Percentiles rank a stretch among this genome's conserved stretches.
Conservation (phyloP, 306 rosid species). For the Dryas alaskensis region DNA sequence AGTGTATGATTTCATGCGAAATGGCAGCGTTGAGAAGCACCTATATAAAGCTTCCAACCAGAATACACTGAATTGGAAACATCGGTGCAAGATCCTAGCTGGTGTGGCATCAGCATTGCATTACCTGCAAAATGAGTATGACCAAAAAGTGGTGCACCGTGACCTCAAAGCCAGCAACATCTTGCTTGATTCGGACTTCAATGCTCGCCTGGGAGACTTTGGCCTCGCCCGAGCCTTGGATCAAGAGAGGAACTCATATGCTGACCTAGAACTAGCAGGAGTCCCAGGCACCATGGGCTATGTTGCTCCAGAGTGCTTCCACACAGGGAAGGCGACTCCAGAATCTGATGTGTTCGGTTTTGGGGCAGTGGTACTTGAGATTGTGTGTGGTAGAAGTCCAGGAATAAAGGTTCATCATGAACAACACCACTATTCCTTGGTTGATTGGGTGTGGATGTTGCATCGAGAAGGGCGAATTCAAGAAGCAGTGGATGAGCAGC, state of each 20-base stretch:
- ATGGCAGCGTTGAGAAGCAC: slow-evolving; percentile 48
- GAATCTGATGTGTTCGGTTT: slow-evolving; percentile 53
- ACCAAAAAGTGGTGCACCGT: slow-evolving; percentile 46
- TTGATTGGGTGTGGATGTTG: slow-evolving; percentile 56
- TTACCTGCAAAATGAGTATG: slow-evolving; percentile 46
- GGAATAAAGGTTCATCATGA: slow-evolving; percentile 23
- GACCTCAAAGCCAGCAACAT: slow-evolving; percentile 51
- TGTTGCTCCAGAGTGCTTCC: slow-evolving; percentile 60
- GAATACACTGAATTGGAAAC: slow-evolving; percentile 34
- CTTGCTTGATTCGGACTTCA: slow-evolving; percentile 39
- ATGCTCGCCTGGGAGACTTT: slow-evolving; percentile 51
- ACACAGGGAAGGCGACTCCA: slow-evolving; percentile 48
- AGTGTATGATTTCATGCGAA: slow-evolving; percentile 50
- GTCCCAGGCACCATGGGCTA: slow-evolving; percentile 54
- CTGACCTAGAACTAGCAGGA: slow-evolving; percentile 39
- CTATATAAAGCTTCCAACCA: slow-evolving; percentile 21
- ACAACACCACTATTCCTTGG: slow-evolving; percentile 24
- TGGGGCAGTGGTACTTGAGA: slow-evolving; percentile 54
- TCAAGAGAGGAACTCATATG: slow-evolving; percentile 46
- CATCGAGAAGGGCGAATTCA: slow-evolving; percentile 39
- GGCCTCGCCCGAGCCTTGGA: slow-evolving; percentile 60
- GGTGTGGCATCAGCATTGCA: slow-evolving; percentile 48
- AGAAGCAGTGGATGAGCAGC: slow-evolving; percentile 41
- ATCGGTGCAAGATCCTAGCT: slow-evolving; percentile 37
- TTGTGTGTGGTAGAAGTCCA: slow-evolving; percentile 39